Conservation (phyloP, 495 filamentous ascomycete species). For the Hypoxylon intermedium region DNA sequence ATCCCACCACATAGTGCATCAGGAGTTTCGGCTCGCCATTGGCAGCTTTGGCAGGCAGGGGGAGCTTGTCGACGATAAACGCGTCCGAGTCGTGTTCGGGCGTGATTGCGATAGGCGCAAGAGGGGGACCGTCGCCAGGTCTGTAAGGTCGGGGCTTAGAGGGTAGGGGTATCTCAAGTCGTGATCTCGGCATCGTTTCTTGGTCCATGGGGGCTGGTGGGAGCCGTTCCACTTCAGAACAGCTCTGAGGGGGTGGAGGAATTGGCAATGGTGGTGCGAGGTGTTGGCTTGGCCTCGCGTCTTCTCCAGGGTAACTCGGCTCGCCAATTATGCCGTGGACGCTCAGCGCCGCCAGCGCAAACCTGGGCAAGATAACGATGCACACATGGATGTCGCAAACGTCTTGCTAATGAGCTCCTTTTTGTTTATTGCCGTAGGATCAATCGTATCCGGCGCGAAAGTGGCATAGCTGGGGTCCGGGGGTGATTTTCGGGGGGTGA, state of each 20-base stretch:
- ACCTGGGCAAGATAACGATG: too few relatives aligned
- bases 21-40: slow-evolving; percentile 42
- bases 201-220: slow-evolving; percentile 21
- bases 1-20: slow-evolving; percentile 53
- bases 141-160: slow-evolving; percentile 45
- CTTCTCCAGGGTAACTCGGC: slow-evolving; percentile 25
- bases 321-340: neutral
- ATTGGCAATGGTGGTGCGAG: neutral
- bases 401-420: too few relatives aligned
- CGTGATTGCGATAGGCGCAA: slow-evolving; percentile 44
- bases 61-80: slow-evolving; percentile 54
- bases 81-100: slow-evolving; percentile 52
- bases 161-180: slow-evolving; percentile 47
- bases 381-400: too few relatives aligned
- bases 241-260: neutral
- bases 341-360: neutral
- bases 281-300: neutral
- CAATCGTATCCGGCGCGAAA: too few relatives aligned
- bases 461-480: too few relatives aligned
- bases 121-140: slow-evolving; percentile 49
- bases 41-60: slow-evolving; percentile 42
- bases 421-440: too few relatives aligned
- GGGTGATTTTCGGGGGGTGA: too few relatives aligned
- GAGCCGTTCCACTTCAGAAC: slow-evolving; percentile 11
- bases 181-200: neutral